phyloP scores from a whole-genome alignment of 352 stramenopile genomes.

The Globisporangium polare region DNA sequence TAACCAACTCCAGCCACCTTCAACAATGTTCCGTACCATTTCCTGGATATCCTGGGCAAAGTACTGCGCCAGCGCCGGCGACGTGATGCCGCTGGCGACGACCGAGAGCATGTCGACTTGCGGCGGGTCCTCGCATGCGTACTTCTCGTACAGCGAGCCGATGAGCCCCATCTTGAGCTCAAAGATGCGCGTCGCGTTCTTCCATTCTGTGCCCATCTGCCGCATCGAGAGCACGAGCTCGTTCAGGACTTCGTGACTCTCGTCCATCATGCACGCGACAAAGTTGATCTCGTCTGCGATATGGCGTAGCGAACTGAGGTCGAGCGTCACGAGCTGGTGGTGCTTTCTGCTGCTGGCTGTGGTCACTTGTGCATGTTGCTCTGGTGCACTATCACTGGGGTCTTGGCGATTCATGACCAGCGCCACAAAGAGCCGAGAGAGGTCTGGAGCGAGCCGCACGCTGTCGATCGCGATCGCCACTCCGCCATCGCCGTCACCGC shows the following conservation, averaged over 20 bases:
- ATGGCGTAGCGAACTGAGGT: constrained; percentile 26
- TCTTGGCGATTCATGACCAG: not conserved
- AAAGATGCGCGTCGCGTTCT: constrained; percentile 71
- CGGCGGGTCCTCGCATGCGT: constrained; percentile 52
- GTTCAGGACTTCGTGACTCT: constrained; percentile 26
- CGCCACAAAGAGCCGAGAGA: constrained; percentile 38
- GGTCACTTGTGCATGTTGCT: constrained; percentile 1
- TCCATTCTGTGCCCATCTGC: constrained; percentile 63
- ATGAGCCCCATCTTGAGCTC: constrained; percentile 77
- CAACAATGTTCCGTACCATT: constrained; percentile 34
- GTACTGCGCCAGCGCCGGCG: constrained; percentile 65
- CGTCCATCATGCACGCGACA: constrained; percentile 24
- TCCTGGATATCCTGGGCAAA: constrained; percentile 83
- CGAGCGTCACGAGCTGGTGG: constrained; percentile 36
- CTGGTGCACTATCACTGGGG: not conserved
- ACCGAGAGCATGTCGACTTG: constrained; percentile 75
- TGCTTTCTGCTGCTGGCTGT: constrained; percentile 12
- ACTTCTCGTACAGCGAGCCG: constrained; percentile 75
- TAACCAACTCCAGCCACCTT: not conserved
- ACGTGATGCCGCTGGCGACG: constrained; percentile 50
- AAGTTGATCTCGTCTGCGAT: constrained; percentile 31
- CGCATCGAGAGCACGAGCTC: constrained; percentile 23
- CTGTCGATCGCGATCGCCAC: constrained; percentile 27
- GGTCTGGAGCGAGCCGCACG: constrained; percentile 29
- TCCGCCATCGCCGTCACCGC: not conserved